phyloP scores from a whole-genome alignment of 2,329 filamentous ascomycete species.

The Didymella pinodella region DNA sequence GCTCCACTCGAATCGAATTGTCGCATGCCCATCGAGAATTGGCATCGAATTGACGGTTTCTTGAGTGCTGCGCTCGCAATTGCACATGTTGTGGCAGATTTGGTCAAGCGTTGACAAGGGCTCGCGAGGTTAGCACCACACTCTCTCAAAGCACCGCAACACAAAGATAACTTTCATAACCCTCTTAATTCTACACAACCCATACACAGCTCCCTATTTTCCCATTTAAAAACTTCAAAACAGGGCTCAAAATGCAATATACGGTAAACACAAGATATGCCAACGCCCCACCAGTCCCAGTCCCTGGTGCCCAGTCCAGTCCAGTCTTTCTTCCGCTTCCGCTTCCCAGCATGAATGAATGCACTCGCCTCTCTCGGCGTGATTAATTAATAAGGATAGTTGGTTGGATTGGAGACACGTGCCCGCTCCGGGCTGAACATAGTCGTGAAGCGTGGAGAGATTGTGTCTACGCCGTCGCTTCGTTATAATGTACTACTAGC shows the following conservation, averaged over 20 bases:
- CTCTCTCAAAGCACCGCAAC: too few species aligned
- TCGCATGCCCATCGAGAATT: not conserved
- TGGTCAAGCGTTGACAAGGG: constrained; percentile 4
- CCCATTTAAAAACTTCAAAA: too few species aligned
- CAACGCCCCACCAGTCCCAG: not conserved
- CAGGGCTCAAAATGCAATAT: too few species aligned
- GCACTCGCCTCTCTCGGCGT: not conserved
- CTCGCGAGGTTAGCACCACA: not conserved
- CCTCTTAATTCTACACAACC: too few species aligned
- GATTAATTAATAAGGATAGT: constrained; percentile 22
- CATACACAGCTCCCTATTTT: too few species aligned
- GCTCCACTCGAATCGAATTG: not conserved
- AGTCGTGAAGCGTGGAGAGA: constrained; percentile 22
- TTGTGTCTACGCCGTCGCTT: constrained; percentile 4
- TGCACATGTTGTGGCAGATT: not conserved
- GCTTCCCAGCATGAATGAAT: not conserved
- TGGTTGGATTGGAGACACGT: constrained; percentile 8
- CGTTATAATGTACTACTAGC: constrained; percentile 2
- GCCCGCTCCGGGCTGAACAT: constrained; percentile 16
- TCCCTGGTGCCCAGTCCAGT: not conserved
- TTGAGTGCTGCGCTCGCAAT: not conserved
- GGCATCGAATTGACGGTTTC: not conserved
- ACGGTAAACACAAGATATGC: too few species aligned
- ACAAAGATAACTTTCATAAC: too few species aligned
- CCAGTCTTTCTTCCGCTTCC: too few species aligned